Evolutionary conservation across 345 rosid genomes (phyloP).

Genomic region (Angophora floribunda): DNA sequence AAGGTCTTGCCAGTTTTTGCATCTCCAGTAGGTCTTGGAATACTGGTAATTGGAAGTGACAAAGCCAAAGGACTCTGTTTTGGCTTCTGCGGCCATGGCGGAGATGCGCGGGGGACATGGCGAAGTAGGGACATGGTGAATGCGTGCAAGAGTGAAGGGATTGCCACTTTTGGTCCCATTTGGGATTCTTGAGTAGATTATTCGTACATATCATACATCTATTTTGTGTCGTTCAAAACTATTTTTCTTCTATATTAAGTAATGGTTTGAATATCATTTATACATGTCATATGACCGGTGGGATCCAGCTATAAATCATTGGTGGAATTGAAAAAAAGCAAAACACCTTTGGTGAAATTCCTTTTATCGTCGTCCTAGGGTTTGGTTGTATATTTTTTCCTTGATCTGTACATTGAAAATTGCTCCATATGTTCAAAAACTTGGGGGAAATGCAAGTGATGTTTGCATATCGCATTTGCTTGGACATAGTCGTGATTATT

Average conservation of each 20-base stretch:
- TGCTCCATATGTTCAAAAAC: background rate
- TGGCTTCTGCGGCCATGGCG: conserved; percentile 49
- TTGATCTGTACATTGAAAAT: background rate
- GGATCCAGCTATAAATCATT: background rate
- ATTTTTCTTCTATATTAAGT: background rate
- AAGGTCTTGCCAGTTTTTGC: background rate
- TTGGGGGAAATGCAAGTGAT: background rate
- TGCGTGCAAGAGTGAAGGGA: conserved; percentile 46
- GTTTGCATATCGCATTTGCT: background rate
- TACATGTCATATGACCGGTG: background rate
- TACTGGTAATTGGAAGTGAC: background rate
- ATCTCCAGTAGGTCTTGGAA: background rate
- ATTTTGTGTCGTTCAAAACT: background rate
- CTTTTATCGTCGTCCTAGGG: background rate
- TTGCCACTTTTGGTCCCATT: conserved; percentile 76
- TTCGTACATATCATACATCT: background rate
- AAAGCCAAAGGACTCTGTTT: background rate
- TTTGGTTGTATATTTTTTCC: background rate
- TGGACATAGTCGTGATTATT: background rate
- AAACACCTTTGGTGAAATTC: background rate
- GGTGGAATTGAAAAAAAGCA: background rate
- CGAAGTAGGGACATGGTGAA: conserved; percentile 76
- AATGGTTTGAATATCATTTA: background rate
- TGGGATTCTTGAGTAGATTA: conserved; percentile 48
- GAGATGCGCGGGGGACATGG: conserved; percentile 45